Percentiles rank a stretch among this genome's conserved stretches.
phyloP scores from a whole-genome alignment of 2,329 filamentous ascomycete genomes.

The Aphanocladium album region DNA sequence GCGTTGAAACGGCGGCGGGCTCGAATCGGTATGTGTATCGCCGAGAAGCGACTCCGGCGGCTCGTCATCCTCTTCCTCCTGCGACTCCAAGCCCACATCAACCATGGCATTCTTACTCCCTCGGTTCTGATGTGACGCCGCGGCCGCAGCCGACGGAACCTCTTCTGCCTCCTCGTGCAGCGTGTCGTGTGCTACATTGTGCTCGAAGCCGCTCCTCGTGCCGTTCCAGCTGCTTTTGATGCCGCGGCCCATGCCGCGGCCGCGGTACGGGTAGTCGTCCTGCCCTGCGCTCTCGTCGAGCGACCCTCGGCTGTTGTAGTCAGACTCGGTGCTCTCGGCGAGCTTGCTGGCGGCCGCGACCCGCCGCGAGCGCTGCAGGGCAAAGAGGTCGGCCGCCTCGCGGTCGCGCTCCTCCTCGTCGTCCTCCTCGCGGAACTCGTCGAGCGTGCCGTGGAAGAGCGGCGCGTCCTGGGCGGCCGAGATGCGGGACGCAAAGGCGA shows the following conservation, averaged over 20 bases:
- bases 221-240: slow-evolving; percentile 64
- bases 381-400: slow-evolving; percentile 91
- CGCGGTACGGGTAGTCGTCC: slow-evolving; percentile 34
- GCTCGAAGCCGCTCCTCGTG: slow-evolving; percentile 36
- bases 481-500: slow-evolving; percentile 72
- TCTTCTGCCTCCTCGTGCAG: slow-evolving; percentile 41
- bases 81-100: slow-evolving; percentile 76
- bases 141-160: slow-evolving; percentile 29
- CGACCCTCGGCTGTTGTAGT: slow-evolving; percentile 41
- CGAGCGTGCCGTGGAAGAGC: slow-evolving; percentile 87
- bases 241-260: slow-evolving; percentile 44
- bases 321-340: slow-evolving; percentile 79
- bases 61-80: slow-evolving; percentile 48
- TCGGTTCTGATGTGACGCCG: slow-evolving; percentile 31
- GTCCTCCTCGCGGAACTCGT: slow-evolving; percentile 88
- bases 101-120: slow-evolving; percentile 60
- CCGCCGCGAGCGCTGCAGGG: slow-evolving; percentile 80
- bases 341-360: slow-evolving; percentile 81
- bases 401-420: slow-evolving; percentile 86
- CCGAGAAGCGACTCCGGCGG: slow-evolving; percentile 56
- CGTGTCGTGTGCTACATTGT: slow-evolving; percentile 23
- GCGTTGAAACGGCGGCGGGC: slow-evolving; percentile 58
- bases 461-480: slow-evolving; percentile 72
- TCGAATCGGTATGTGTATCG: slow-evolving; percentile 47
- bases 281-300: slow-evolving; percentile 28